These are phyloP conservation scores for Lentinus brumalis DNA, from an alignment of 768 basidiomycete species.

Conservation along the genomic window DNA sequence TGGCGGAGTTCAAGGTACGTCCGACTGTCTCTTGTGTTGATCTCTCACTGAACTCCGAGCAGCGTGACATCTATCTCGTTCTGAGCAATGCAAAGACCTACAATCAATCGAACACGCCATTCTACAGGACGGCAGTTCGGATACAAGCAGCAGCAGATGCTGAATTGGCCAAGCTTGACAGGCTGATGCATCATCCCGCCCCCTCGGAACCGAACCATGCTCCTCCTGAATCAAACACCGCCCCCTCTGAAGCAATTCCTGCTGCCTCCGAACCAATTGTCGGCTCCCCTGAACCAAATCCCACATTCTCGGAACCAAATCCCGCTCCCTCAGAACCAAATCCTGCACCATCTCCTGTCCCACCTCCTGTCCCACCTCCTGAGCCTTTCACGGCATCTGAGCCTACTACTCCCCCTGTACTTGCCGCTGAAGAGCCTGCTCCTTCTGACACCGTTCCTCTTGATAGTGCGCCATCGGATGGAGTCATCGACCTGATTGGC, in stretches of 20 bases:
- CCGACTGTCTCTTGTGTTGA: background rate
- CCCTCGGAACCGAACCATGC: background rate
- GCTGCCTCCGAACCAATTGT: background rate
- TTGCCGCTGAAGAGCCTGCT: no score
- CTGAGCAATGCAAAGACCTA: constrained; percentile 85
- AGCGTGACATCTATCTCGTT: constrained; percentile 86
- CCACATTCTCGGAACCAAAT: background rate
- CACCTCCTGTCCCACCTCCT: background rate
- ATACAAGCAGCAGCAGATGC: constrained; percentile 48
- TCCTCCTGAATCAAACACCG: no score
- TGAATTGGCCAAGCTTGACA: constrained; percentile 46
- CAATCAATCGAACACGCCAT: constrained; percentile 73
- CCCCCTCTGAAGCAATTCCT: no score
- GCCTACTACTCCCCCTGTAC: no score
- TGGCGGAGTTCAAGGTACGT: constrained; percentile 71
- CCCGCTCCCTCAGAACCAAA: background rate
- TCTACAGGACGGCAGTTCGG: constrained; percentile 68
- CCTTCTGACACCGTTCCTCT: no score
- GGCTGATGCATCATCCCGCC: background rate
- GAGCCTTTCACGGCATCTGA: no score
- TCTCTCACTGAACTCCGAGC: background rate
- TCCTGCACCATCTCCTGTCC: background rate
- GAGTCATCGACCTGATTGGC: background rate
- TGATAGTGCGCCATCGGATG: no score
- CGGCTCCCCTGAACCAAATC: background rate